A percentile compares a stretch with the other conserved stretches of the same genome.
phyloP scores from a whole-genome alignment of 495 filamentous ascomycete species.

The Parathielavia hyrcaniae region DNA sequence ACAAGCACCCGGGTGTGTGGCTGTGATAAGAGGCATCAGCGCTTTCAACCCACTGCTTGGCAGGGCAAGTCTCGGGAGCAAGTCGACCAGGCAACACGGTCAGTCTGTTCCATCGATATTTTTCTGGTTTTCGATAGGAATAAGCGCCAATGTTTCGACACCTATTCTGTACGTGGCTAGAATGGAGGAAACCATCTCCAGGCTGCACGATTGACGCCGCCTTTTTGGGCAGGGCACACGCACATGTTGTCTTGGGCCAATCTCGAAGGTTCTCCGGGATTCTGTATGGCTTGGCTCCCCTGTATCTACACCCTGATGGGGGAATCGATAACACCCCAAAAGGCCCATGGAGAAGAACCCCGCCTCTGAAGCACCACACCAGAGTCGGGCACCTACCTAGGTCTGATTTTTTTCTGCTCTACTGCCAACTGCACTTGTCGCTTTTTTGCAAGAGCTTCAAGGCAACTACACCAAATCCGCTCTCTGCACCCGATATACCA shows the following conservation, averaged over 20 bases:
- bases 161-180: too few relatives aligned
- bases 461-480: neutral
- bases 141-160: neutral
- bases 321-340: conserved; percentile 18
- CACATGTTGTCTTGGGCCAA: neutral
- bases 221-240: neutral
- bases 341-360: conserved; percentile 19
- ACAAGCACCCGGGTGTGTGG: neutral
- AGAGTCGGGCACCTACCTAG: conserved; percentile 18
- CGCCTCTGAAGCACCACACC: neutral
- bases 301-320: conserved; percentile 22
- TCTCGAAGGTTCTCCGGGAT: conserved; percentile 31
- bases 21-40: conserved; percentile 5
- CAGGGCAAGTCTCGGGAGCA: neutral
- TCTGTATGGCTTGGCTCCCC: conserved; percentile 30
- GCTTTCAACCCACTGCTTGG: conserved; percentile 6
- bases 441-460: neutral
- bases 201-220: neutral
- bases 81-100: neutral
- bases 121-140: neutral
- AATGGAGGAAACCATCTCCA: too few relatives aligned
- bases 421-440: conserved; percentile 10
- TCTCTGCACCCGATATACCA: conserved; percentile 14
- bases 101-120: neutral
- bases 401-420: conserved; percentile 15